A percentile compares a stretch with the other conserved stretches of the same genome.
These are phyloP conservation scores for Colletotrichum sojae DNA, from an alignment of 2,329 filamentous ascomycete species.

Conservation along the genomic window DNA sequence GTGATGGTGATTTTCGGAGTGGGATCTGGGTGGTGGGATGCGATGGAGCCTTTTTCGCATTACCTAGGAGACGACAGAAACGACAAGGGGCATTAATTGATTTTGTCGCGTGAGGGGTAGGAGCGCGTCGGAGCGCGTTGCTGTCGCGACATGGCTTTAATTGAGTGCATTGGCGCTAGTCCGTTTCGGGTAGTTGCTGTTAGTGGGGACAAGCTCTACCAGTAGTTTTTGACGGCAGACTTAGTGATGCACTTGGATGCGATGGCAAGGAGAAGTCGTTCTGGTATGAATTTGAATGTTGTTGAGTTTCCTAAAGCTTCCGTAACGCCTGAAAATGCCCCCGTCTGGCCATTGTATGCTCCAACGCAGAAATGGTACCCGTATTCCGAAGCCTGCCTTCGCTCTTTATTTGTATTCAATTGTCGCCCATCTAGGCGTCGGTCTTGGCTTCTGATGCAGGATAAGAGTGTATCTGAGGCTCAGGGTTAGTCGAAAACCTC, in stretches of 20 bases:
- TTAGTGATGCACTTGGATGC: background rate
- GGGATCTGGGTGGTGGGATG: conserved; percentile 39
- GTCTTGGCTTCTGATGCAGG: conserved; percentile 24
- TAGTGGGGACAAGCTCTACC: background rate
- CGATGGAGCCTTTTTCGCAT: conserved; percentile 37
- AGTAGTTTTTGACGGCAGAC: background rate
- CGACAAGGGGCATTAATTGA: conserved; percentile 38
- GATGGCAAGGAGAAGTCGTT: background rate
- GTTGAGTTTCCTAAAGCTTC: background rate
- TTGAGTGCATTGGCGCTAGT: conserved; percentile 53
- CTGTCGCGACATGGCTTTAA: conserved; percentile 52
- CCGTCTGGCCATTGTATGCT: background rate
- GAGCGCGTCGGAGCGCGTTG: conserved; percentile 50
- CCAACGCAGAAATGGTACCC: background rate
- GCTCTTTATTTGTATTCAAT: too few species aligned
- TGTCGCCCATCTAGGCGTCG: conserved; percentile 3
- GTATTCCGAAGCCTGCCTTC: background rate
- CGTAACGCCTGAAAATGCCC: conserved; percentile 11
- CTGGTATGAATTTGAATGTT: background rate
- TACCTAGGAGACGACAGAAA: conserved; percentile 26
- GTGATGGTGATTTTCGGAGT: conserved; percentile 34
- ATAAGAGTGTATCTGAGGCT: conserved; percentile 53
- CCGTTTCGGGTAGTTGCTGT: background rate
- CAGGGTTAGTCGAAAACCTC: conserved; percentile 38
- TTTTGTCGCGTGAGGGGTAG: conserved; percentile 43